These are phyloP conservation scores for Kwoniella sp. DNA, from an alignment of 768 basidiomycete species.

Conservation along the genomic window DNA sequence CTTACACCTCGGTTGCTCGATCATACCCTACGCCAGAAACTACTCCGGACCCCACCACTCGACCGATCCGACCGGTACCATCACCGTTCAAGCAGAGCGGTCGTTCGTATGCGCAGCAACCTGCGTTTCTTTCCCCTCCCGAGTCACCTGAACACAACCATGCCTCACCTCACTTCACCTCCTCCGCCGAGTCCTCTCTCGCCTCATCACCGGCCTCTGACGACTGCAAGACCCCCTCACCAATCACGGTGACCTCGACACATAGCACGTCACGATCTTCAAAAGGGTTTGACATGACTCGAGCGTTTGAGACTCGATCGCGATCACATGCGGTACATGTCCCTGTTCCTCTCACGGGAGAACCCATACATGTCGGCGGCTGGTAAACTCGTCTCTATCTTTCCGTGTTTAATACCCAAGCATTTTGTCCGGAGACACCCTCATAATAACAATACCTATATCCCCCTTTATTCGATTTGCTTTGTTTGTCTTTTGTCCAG, in stretches of 20 bases:
- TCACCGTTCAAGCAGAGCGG: slow-evolving; percentile 42
- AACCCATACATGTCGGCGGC: slow-evolving; percentile 33
- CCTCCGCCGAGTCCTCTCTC: slow-evolving; percentile 43
- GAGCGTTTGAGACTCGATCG: slow-evolving; percentile 19
- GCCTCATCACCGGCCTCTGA: slow-evolving; percentile 49
- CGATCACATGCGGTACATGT: slow-evolving; percentile 28
- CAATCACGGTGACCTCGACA: slow-evolving; percentile 35
- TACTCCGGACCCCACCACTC: slow-evolving; percentile 38
- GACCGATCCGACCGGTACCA: slow-evolving; percentile 47
- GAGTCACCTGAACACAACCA: slow-evolving; percentile 31
- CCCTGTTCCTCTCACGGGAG: slow-evolving; percentile 17
- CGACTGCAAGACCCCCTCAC: slow-evolving; percentile 51
- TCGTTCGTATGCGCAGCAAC: slow-evolving; percentile 23
- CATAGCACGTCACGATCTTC: slow-evolving; percentile 10
- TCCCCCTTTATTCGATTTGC: slow-evolving; percentile 4
- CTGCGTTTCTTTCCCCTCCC: slow-evolving; percentile 43
- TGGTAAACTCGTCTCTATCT: slow-evolving; percentile 19
- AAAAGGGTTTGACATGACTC: slow-evolving; percentile 28
- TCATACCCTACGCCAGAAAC: slow-evolving; percentile 46
- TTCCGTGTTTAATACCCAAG: not conserved
- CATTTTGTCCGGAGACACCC: slow-evolving; percentile 1
- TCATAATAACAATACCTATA: slow-evolving; percentile 11
- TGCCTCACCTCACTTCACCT: slow-evolving; percentile 38
- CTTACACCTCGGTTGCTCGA: slow-evolving; percentile 7
- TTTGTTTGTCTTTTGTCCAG: not conserved